These are phyloP conservation scores for Cyberlindnera sargentensis DNA, from an alignment of 805 yeast species.

Conservation along the genomic window DNA sequence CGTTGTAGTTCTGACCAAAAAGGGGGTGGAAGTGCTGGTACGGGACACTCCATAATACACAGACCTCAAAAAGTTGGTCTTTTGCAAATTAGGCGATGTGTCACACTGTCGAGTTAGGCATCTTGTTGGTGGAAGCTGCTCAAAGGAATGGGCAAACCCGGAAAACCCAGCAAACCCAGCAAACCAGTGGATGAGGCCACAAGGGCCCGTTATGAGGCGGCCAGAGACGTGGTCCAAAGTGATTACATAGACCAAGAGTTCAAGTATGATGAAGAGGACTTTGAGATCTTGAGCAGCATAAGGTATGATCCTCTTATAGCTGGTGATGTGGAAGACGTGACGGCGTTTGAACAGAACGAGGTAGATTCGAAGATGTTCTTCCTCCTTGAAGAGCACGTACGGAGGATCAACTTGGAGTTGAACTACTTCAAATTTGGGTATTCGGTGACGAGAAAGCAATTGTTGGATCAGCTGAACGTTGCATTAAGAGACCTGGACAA, in stretches of 20 bases:
- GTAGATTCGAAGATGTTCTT: slow-evolving; percentile 37
- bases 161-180: background rate
- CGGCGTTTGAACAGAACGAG: slow-evolving; percentile 7
- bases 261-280: slow-evolving; percentile 24
- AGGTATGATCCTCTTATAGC: slow-evolving; percentile 63
- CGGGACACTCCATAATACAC: background rate
- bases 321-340: slow-evolving; percentile 7
- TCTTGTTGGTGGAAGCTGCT: no score
- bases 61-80: no score
- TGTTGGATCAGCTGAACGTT: slow-evolving; percentile 36
- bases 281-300: slow-evolving; percentile 62
- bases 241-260: slow-evolving; percentile 6
- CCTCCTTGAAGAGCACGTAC: slow-evolving; percentile 55
- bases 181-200: slow-evolving; percentile 4
- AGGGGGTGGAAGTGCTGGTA: background rate
- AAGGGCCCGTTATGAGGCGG: slow-evolving; percentile 5
- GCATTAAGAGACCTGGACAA: slow-evolving; percentile 27
- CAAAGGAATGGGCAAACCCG: no score
- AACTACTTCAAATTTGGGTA: slow-evolving; percentile 45
- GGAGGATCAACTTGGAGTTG: slow-evolving; percentile 49
- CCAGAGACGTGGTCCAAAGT: slow-evolving; percentile 1
- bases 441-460: slow-evolving; percentile 32
- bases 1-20: no score
- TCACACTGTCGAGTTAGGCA: no score
- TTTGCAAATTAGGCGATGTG: no score